Evolutionary conservation across 2,329 filamentous ascomycete species (phyloP).

Genomic region (Neocatenulostroma microsporum): DNA sequence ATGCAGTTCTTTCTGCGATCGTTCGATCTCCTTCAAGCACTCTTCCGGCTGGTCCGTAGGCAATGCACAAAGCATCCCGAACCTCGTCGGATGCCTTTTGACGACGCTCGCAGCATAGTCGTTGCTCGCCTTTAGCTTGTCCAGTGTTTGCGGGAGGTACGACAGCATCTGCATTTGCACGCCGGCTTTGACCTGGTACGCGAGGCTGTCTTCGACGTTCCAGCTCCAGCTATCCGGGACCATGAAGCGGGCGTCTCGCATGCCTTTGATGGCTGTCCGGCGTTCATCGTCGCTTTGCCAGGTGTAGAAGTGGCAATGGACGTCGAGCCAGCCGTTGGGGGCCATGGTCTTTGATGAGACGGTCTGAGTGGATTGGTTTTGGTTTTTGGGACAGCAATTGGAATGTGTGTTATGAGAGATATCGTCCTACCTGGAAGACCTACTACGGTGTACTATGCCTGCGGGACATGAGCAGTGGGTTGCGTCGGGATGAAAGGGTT

Average conservation of each 20-base stretch:
- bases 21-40: conserved; percentile 1
- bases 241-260: conserved; percentile 5
- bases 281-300: neutral
- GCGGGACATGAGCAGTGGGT: too few relatives aligned
- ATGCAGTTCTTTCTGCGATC: neutral
- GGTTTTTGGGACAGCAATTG: too few relatives aligned
- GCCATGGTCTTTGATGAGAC: too few relatives aligned
- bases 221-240: conserved; percentile 1
- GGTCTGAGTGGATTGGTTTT: too few relatives aligned
- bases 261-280: conserved; percentile 2
- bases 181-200: conserved; percentile 3
- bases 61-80: conserved; percentile 4
- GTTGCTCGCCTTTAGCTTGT: conserved; percentile 1
- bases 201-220: conserved; percentile 1
- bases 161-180: conserved; percentile 5
- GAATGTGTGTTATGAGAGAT: too few relatives aligned
- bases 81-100: conserved; percentile 3
- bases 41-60: conserved; percentile 1
- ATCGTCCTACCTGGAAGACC: too few relatives aligned
- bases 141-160: conserved; percentile 3
- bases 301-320: conserved; percentile 5
- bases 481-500: too few relatives aligned
- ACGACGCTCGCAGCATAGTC: conserved; percentile 2
- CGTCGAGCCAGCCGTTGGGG: conserved; percentile 4
- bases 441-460: too few relatives aligned